Evolutionary conservation across 2,329 filamentous ascomycete genomes (phyloP).

Genomic region (Xylariaceae sp.): DNA sequence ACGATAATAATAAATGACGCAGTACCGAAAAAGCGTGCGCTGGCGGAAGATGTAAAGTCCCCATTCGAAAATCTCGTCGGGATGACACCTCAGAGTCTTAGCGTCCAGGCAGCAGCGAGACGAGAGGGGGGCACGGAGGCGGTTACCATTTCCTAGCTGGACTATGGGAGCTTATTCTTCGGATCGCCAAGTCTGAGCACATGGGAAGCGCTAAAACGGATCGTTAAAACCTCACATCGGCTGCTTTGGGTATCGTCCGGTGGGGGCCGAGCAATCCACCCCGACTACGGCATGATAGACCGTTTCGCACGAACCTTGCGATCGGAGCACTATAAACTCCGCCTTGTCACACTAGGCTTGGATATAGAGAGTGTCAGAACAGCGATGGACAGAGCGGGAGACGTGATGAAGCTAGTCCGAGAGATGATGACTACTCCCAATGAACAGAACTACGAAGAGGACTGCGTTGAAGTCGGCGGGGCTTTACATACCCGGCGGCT

Average conservation of each 20-base stretch:
- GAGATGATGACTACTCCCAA: slow-evolving; percentile 2
- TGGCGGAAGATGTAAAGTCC: too few species aligned
- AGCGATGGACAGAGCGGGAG: too few species aligned
- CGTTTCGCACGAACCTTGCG: slow-evolving; percentile 16
- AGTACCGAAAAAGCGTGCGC: too few species aligned
- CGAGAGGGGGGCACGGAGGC: too few species aligned
- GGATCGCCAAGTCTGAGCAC: too few species aligned
- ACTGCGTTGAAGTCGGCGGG: slow-evolving; percentile 17
- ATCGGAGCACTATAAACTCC: slow-evolving; percentile 3
- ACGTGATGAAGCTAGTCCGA: too few species aligned
- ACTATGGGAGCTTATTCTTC: too few species aligned
- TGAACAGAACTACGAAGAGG: slow-evolving; percentile 18
- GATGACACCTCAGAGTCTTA: too few species aligned
- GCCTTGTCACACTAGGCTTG: slow-evolving; percentile 16
- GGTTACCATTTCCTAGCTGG: too few species aligned
- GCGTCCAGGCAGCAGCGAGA: too few species aligned
- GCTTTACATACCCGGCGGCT: slow-evolving; percentile 12
- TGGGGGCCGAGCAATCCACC: background rate
- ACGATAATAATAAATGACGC: slow-evolving; percentile 4
- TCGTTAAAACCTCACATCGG: background rate
- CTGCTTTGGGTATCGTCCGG: slow-evolving; percentile 2
- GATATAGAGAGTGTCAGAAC: background rate
- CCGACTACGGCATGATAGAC: slow-evolving; percentile 7
- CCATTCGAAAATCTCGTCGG: too few species aligned
- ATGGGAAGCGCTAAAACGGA: slow-evolving; percentile 1